Evolutionary conservation across 2,329 filamentous ascomycete genomes (phyloP), one percentile per base, ranked within the genome.

Genomic region (Arthrobotrys pseudoclavata): DNA sequence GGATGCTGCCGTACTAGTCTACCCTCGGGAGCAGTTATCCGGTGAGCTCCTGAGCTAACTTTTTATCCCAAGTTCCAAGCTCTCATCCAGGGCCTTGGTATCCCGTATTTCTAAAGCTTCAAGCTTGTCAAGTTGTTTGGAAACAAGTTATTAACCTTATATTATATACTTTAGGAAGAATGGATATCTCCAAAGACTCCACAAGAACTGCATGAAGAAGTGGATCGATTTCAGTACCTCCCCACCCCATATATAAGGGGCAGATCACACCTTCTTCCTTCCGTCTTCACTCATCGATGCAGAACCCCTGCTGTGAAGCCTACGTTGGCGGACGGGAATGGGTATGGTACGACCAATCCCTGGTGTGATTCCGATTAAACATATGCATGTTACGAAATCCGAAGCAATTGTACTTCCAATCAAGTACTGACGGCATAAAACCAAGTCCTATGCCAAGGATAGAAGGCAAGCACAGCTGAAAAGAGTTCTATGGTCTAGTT

Each of bases 371-470:
- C 52, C 52, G 15, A 57, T 22, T 13, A 29, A 24, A 42, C 34
- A 60, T 60, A 60, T 60, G 55, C 55, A 60, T n/a, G 55, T 60
- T n/a, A 42, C 31, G 31, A 60, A 40, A 60, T 42, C 34, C 55
- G 12, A 26, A 42, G 55, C 22, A 53, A 18, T 34, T 42, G 20
- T 34, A 60, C 34, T 60, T 60, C 55, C 55, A 60, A 60, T 60
- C 31, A 60, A 24, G 34, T 42, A 42, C 34, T 34, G 55, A 60
- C 55, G 34, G 55, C 37, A 42, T 24, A 40, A 42, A 42, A 60
- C 55, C 55, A 60, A 60, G 55, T 60, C 55, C 18, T 42, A 4
- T 24, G 55, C 55, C 55, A 60, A 60, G 55, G 55, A 60, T 26
- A 34, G 55, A 26, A 26, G 26, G 26, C 24, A 53, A 22, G 55